Conservation (phyloP, 1,284 basidiomycete species). For the Cronartium ribicola region DNA sequence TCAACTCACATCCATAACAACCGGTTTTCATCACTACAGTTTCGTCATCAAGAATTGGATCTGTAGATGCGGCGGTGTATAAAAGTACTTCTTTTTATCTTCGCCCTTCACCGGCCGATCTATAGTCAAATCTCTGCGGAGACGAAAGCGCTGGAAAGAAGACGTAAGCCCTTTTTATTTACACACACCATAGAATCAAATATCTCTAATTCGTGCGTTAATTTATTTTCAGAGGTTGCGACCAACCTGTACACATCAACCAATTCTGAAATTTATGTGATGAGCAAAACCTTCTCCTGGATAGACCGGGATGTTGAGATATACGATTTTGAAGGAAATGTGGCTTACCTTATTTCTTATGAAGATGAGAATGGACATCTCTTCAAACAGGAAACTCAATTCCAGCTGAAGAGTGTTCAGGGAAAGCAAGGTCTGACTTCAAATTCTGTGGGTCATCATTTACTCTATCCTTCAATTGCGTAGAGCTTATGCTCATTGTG, state of each 20-base stretch:
- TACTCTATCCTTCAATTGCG: not conserved
- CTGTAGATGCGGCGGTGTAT: too few species aligned
- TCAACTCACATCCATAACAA: too few species aligned
- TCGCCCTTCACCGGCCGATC: too few species aligned
- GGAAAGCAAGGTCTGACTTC: not conserved
- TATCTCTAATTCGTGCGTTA: not conserved
- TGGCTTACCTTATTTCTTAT: not conserved
- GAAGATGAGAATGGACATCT: not conserved
- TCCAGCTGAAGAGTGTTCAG: not conserved
- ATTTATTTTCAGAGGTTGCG: not conserved
- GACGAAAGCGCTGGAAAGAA: too few species aligned
- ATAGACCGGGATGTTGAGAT: not conserved
- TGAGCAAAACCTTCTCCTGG: constrained; percentile 1
- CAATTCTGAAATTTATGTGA: constrained; percentile 1
- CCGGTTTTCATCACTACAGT: too few species aligned
- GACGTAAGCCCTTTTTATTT: too few species aligned
- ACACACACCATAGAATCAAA: too few species aligned
- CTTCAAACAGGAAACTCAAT: not conserved
- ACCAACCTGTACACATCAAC: constrained; percentile 3
- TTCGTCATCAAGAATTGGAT: too few species aligned
- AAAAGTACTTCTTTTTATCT: too few species aligned
- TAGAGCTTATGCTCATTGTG: not conserved
- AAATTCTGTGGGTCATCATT: not conserved
- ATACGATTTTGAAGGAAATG: constrained; percentile 2
- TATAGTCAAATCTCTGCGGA: too few species aligned